Evolutionary conservation across 345 rosid genomes (phyloP), one percentile per base, ranked within the genome.

Genomic region (Citrus trifoliata): DNA sequence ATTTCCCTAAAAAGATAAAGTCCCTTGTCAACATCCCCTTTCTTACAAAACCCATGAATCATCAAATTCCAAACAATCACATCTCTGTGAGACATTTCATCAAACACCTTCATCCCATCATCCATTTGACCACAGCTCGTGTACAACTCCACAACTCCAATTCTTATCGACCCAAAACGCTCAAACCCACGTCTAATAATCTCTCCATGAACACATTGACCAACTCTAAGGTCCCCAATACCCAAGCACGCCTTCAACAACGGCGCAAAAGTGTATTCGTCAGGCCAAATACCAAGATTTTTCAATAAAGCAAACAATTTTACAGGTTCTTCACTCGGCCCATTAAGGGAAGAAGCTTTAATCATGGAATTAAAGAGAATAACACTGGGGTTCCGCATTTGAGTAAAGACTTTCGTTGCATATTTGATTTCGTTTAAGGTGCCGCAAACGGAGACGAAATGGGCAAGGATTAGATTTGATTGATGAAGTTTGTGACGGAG

Each of bases 211-310:
- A 89, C 83, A 51, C 87, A 84, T 38, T 79, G 58, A 21, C 95
- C 93, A 46, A 84, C 37, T 33, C 81, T 77, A 1, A 82, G 30
- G 74, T 87, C 88, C 21, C 70, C 24, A 70, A 88, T 63, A 71
- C 70, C 67, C 2, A 90, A 82, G 76, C 95, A 90, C 0, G 93
- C 89, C 83, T 93, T 90, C 33, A 93, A 87, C 86, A 91, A 51
- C 9, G 97, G 97, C 46, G 91, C 90, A 75, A 89, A 88, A 10
- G 93, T 91, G 81, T 91, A 93, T 78, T 90, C 93, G 28, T 91
- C 97, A 7, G 92, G 86, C 85, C 83, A 88, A 80, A 93, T 88
- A 5, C 90, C 87, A 4, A 85, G 82, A 37, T 58, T 9, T 83
- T 88, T 91, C 90, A 93, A 83, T 22, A 61, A 74, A 55, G 87